These are phyloP conservation scores for Populus nigra DNA, from an alignment of 345 rosid genomes.

Conservation along the genomic window DNA sequence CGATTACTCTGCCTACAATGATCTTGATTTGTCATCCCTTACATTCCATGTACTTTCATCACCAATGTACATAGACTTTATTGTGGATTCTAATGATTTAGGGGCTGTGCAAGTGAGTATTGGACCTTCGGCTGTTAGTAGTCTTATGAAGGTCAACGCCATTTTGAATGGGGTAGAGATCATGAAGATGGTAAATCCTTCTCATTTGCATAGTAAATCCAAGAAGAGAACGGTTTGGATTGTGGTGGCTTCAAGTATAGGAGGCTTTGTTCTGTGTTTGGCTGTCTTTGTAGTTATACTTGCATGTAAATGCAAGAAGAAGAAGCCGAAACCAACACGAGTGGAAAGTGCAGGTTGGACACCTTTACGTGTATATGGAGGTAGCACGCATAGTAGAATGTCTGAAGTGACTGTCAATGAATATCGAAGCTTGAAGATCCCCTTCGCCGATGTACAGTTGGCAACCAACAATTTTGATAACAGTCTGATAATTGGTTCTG, in stretches of 20 bases:
- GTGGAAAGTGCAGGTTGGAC: slow-evolving; percentile 80
- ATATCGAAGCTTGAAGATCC: slow-evolving; percentile 57
- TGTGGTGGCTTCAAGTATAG: slow-evolving; percentile 54
- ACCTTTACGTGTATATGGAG: slow-evolving; percentile 67
- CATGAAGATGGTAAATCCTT: slow-evolving; percentile 58
- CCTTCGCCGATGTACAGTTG: slow-evolving; percentile 63
- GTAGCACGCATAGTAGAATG: slow-evolving; percentile 65
- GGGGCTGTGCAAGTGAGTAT: slow-evolving; percentile 61
- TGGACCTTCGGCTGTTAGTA: slow-evolving; percentile 85
- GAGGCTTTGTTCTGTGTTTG: slow-evolving; percentile 46
- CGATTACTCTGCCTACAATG: slow-evolving; percentile 51
- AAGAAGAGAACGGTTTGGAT: slow-evolving; percentile 53
- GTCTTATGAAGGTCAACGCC: slow-evolving; percentile 53
- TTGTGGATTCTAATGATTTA: slow-evolving; percentile 53
- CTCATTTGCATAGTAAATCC: slow-evolving; percentile 17
- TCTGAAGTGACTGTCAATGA: slow-evolving; percentile 68
- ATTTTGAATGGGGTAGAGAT: slow-evolving; percentile 86
- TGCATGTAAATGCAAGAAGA: slow-evolving; percentile 42
- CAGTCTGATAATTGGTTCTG: slow-evolving; percentile 68
- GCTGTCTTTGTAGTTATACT: slow-evolving; percentile 31
- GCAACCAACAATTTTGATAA: slow-evolving; percentile 81
- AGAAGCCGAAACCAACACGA: slow-evolving; percentile 39
- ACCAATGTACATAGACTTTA: slow-evolving; percentile 70
- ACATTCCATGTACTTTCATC: slow-evolving; percentile 61
- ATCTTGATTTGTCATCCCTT: slow-evolving; percentile 75